Evolutionary conservation across 2,329 filamentous ascomycete species (phyloP), one percentile per base, ranked within the genome.

Genomic region (Nothophoma quercina): DNA sequence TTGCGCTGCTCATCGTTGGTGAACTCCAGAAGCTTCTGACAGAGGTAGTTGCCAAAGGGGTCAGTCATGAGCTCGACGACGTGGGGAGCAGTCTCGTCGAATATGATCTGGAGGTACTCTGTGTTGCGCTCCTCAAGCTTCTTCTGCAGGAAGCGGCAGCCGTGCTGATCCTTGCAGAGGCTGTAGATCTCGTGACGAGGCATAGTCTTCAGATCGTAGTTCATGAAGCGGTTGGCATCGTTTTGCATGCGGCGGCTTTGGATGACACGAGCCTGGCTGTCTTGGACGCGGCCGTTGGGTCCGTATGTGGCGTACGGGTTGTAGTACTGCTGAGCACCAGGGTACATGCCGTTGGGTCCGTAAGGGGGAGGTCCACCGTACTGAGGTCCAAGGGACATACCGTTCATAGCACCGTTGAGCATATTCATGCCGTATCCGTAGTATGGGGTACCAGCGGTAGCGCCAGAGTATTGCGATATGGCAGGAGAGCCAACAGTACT

Each of bases 41-140:
- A 98, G 63, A 99, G 87, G 77, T 99, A 99, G 81, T 99, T 99
- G 74, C 95, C 95, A 75, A 99, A 99, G 8, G 95, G 93, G 77
- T 99, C 83, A 55, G 92, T 97, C 95, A 99, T 99, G 61, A 99
- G 83, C 79, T 99, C 95, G 59, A 96, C 88, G 64, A 99, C 93
- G 74, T 98, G 92, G 70, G 89, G 84, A 71, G 93, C 91, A 45
- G 93, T 96, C 80, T 99, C 95, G 23, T 88, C 81, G 82, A 96
- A 99, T 74, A 99, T 98, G 81, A 93, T 87, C 74, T 96, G 89
- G 43, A 97, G 85, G 67, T 96, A 86, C 22, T 93, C 88, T 5
- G 88, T 84, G 63, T 88, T 87, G 64, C 89, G 89, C 70, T 96
- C 93, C 78, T 99, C 95, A 5, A 99, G 83, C 79, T 98, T 96